Conservation (phyloP, 495 filamentous ascomycete species). For the Tricharina praecox region DNA sequence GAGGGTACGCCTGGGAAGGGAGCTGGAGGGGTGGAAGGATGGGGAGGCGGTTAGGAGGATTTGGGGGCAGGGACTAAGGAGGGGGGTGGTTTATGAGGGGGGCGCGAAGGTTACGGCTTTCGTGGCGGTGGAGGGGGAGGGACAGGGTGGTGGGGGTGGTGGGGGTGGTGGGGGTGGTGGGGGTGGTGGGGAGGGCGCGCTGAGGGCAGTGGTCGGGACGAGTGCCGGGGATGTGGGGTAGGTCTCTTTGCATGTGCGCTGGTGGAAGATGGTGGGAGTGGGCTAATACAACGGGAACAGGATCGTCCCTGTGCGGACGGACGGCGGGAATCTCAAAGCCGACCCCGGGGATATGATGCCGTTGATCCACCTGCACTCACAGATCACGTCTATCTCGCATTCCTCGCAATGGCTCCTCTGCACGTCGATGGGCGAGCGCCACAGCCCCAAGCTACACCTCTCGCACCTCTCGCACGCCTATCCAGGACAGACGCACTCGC, state of each 20-base stretch:
- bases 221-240: slow-evolving; percentile 10
- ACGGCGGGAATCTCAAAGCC: slow-evolving; percentile 6
- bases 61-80: slow-evolving; percentile 8
- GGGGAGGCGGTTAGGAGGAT: slow-evolving; percentile 7
- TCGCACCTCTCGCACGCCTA: background rate
- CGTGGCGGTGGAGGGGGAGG: background rate
- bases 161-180: no score
- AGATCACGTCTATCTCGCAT: slow-evolving; percentile 19
- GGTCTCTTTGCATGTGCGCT: background rate
- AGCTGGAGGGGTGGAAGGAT: no score
- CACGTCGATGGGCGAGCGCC: slow-evolving; percentile 16
- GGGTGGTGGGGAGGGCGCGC: no score
- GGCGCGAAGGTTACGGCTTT: slow-evolving; percentile 13
- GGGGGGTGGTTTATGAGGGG: slow-evolving; percentile 10
- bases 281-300: slow-evolving; percentile 11
- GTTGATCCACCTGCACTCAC: slow-evolving; percentile 12
- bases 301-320: background rate
- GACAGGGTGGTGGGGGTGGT: no score
- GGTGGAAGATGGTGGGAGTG: background rate
- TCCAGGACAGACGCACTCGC: no score
- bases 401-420: slow-evolving; percentile 29
- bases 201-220: slow-evolving; percentile 7
- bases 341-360: background rate
- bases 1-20: no score
- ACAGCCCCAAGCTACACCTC: slow-evolving; percentile 8